Conservation (phyloP, 179 eudicot species). For the Pouteria campechiana region DNA sequence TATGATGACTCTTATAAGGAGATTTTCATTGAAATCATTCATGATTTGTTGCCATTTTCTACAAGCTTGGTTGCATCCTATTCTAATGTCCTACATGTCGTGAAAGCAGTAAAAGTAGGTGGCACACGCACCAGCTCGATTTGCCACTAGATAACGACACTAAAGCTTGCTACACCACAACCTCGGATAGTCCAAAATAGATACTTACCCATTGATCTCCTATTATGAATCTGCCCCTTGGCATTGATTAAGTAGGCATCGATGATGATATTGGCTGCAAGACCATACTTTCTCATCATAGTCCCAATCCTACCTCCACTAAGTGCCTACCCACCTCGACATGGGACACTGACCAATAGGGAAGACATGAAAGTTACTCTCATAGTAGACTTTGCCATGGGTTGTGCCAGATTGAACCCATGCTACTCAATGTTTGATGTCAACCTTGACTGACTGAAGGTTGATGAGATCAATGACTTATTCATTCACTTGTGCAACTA, state of each 20-base stretch:
- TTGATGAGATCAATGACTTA: too few species aligned
- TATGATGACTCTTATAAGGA: conserved; percentile 13
- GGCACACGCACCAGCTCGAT: conserved; percentile 34
- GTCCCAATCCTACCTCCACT: conserved; percentile 34
- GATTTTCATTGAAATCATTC: conserved; percentile 7
- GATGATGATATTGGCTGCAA: conserved; percentile 36
- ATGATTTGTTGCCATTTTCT: conserved; percentile 34
- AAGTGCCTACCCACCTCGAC: conserved; percentile 13
- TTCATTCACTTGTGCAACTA: too few species aligned
- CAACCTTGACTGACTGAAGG: too few species aligned
- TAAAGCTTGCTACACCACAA: conserved; percentile 30
- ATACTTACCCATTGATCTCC: conserved; percentile 31
- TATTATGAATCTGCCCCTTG: conserved; percentile 19
- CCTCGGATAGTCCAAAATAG: conserved; percentile 30
- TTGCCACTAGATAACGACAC: conserved; percentile 35
- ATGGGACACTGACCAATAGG: conserved; percentile 12
- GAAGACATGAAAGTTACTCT: conserved; percentile 6
- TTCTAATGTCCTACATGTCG: conserved; percentile 23
- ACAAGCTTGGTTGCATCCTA: conserved; percentile 13
- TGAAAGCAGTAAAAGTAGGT: conserved; percentile 25
- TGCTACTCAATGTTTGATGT: too few species aligned
- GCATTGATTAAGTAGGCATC: conserved; percentile 34
- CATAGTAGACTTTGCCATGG: too few species aligned
- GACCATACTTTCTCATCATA: conserved; percentile 38
- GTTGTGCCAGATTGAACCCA: too few species aligned